phyloP scores from a whole-genome alignment of 768 basidiomycete species.

The Collybiopsis confluens region DNA sequence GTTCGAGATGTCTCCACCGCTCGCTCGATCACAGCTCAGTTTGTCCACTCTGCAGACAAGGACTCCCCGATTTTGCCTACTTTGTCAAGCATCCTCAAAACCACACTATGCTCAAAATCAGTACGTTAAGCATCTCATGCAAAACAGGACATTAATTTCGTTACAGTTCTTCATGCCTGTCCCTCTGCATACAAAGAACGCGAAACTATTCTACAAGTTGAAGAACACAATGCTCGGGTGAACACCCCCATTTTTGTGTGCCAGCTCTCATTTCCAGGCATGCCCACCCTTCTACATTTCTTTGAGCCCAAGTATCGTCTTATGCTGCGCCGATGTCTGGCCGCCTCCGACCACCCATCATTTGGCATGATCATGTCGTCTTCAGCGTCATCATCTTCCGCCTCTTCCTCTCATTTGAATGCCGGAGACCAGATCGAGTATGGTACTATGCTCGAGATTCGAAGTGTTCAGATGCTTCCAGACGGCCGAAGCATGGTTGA shows the following conservation, averaged over 20 bases:
- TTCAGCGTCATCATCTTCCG: constrained; percentile 26
- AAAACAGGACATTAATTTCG: constrained; percentile 10
- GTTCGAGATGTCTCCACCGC: constrained; percentile 82
- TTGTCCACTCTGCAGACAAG: constrained; percentile 85
- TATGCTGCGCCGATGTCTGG: constrained; percentile 97
- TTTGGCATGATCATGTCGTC: constrained; percentile 94
- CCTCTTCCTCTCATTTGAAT: constrained; percentile 11
- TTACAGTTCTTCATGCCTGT: constrained; percentile 64
- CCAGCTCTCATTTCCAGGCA: constrained; percentile 85
- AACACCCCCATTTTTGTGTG: constrained; percentile 91
- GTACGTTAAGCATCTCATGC: constrained; percentile 35
- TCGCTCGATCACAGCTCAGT: constrained; percentile 78
- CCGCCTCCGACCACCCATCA: constrained; percentile 62
- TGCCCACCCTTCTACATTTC: constrained; percentile 87
- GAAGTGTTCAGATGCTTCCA: constrained; percentile 76
- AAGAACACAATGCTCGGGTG: constrained; percentile 74
- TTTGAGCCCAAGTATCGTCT: constrained; percentile 93
- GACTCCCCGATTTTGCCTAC: constrained; percentile 69
- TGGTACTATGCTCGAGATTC: constrained; percentile 92
- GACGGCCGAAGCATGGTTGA: constrained; percentile 87
- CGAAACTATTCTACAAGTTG: constrained; percentile 57
- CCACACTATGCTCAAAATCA: constrained; percentile 62
- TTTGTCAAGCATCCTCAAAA: constrained; percentile 81
- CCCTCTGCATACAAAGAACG: constrained; percentile 60
- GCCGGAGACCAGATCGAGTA: constrained; percentile 53